Conservation (phyloP, 129 eudicot genomes). For the Artemisia tridentata region DNA sequence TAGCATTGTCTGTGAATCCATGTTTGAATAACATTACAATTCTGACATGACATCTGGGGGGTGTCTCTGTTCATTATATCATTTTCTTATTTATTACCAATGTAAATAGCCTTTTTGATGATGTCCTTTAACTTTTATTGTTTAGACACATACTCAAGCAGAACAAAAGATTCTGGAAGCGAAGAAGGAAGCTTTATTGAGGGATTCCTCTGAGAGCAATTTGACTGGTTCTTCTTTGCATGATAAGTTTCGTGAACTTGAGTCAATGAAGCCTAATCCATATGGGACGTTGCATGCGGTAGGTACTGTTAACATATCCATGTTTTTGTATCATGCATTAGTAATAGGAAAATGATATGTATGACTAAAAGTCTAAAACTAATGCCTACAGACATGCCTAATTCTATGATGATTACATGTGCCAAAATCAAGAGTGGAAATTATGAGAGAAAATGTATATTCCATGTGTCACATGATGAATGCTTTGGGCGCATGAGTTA, state of each 20-base stretch:
- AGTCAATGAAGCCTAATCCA: constrained; percentile 68
- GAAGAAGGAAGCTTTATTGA: constrained; percentile 57
- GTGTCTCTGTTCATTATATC: too few species aligned
- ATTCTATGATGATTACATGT: too few species aligned
- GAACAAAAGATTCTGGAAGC: constrained; percentile 85
- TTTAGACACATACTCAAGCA: constrained; percentile 92
- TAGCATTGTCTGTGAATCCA: too few species aligned
- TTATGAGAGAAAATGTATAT: too few species aligned
- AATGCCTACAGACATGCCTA: too few species aligned
- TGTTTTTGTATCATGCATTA: constrained; percentile 20
- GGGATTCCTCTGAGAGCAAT: constrained; percentile 53
- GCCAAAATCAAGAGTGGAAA: neutral
- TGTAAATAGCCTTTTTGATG: neutral
- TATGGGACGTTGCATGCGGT: constrained; percentile 91
- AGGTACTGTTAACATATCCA: constrained; percentile 28
- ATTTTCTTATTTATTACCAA: neutral
- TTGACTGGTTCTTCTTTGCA: constrained; percentile 46
- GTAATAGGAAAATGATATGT: neutral
- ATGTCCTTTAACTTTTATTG: neutral
- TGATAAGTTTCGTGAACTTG: constrained; percentile 58
- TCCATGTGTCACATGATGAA: too few species aligned
- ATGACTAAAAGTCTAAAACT: too few species aligned
- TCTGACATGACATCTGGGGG: too few species aligned
- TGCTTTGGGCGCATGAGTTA: too few species aligned
- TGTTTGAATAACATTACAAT: too few species aligned